Evolutionary conservation across 495 filamentous ascomycete species (phyloP).

Genomic region (Evansstolkia leycettana): DNA sequence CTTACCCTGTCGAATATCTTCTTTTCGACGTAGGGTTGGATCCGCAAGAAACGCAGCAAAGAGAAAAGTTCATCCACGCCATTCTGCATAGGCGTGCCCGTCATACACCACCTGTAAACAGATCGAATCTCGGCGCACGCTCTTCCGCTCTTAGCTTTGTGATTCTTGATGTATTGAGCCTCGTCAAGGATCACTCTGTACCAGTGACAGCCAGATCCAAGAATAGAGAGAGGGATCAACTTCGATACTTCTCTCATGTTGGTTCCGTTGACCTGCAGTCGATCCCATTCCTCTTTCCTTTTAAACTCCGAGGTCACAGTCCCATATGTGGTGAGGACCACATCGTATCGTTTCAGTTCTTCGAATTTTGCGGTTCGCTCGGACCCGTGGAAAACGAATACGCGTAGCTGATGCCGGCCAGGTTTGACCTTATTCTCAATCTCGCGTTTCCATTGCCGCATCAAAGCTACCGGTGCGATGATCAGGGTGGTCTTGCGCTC

Average conservation of each 20-base stretch:
- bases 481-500: conserved; percentile 72
- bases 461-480: conserved; percentile 72
- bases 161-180: conserved; percentile 91
- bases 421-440: conserved; percentile 58
- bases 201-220: conserved; percentile 56
- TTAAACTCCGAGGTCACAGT: conserved; percentile 62
- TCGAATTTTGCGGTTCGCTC: conserved; percentile 43
- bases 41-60: conserved; percentile 68
- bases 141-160: conserved; percentile 48
- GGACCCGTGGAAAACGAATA: conserved; percentile 53
- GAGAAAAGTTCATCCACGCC: conserved; percentile 71
- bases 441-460: conserved; percentile 85
- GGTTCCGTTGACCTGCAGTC: conserved; percentile 14
- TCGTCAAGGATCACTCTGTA: conserved; percentile 86
- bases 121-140: conserved; percentile 51
- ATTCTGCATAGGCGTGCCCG: conserved; percentile 95
- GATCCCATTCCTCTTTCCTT: conserved; percentile 32
- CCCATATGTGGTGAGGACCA: conserved; percentile 86
- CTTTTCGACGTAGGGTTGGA: conserved; percentile 64
- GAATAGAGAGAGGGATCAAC: conserved; percentile 36
- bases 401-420: conserved; percentile 46
- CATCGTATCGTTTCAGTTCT: conserved; percentile 56
- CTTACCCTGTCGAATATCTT: conserved; percentile 47
- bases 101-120: conserved; percentile 70
- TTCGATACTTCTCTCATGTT: conserved; percentile 8